phyloP scores from a whole-genome alignment of 2,329 filamentous ascomycete genomes.

The Epichloe uncinata region DNA sequence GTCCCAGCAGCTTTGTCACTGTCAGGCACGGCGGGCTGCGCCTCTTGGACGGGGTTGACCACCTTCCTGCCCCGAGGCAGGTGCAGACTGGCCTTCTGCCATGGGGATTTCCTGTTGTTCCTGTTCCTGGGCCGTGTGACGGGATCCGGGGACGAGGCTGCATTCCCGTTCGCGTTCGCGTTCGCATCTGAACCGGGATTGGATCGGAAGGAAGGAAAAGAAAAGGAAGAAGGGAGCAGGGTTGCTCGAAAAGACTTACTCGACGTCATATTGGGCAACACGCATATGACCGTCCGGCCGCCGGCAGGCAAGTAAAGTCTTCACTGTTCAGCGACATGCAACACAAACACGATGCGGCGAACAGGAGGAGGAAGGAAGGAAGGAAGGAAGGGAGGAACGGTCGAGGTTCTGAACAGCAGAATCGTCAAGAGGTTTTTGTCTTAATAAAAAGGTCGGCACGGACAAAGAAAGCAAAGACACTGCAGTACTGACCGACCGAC shows the following conservation, averaged over 20 bases:
- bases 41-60: constrained; percentile 7
- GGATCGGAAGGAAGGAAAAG: constrained; percentile 21
- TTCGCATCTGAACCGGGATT: constrained; percentile 13
- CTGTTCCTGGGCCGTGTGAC: not conserved
- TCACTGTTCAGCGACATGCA: constrained; percentile 8
- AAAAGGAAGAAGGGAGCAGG: constrained; percentile 23
- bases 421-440: too few relatives aligned
- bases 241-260: constrained; percentile 30
- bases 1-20: not conserved
- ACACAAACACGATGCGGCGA: too few relatives aligned
- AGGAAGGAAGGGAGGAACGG: too few relatives aligned
- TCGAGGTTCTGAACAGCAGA: too few relatives aligned
- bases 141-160: not conserved
- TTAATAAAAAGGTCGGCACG: too few relatives aligned
- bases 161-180: not conserved
- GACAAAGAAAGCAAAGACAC: too few relatives aligned
- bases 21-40: constrained; percentile 7
- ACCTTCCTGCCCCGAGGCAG: constrained; percentile 6
- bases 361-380: too few relatives aligned
- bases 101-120: constrained; percentile 9
- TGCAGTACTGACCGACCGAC: too few relatives aligned
- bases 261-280: constrained; percentile 30
- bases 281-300: constrained; percentile 16
- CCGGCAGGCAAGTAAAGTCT: constrained; percentile 5
- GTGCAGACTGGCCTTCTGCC: constrained; percentile 11